Percentiles rank a stretch among this genome's conserved stretches.
These are phyloP conservation scores for Marsdenia floribunda DNA, from an alignment of 257 asterid genomes.

Conservation along the genomic window DNA sequence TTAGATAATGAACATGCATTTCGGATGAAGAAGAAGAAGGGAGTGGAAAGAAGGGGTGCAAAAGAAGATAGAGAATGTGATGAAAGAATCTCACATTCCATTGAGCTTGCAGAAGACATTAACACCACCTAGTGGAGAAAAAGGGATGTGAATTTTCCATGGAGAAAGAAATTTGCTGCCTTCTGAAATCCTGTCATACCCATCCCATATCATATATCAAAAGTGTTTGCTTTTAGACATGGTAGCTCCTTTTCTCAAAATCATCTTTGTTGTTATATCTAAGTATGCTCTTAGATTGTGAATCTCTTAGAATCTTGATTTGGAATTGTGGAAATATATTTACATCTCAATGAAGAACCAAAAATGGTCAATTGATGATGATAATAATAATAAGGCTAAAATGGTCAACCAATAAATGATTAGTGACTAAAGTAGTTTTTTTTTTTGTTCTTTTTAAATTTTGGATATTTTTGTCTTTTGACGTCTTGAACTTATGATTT, in stretches of 20 bases:
- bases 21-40: conserved; percentile 29
- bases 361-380: too few species aligned
- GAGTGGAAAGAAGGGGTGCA: conserved; percentile 6
- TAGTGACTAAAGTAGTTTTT: too few species aligned
- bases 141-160: background rate
- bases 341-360: background rate
- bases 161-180: background rate
- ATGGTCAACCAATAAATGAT: too few species aligned
- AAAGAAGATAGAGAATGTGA: background rate
- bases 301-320: background rate
- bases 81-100: conserved; percentile 8
- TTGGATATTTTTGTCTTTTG: too few species aligned
- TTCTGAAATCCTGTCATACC: background rate
- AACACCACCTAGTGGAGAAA: background rate
- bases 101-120: background rate
- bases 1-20: conserved; percentile 27
- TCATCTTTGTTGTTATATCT: background rate
- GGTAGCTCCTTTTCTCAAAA: background rate
- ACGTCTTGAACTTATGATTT: too few species aligned
- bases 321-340: background rate
- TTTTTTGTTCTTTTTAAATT: too few species aligned
- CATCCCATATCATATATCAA: too few species aligned
- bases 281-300: background rate
- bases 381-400: too few species aligned
- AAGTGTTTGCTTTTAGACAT: background rate